Evolutionary conservation across 2,329 filamentous ascomycete species (phyloP), one percentile per base, ranked within the genome.

Genomic region (Monosporascus sp.): DNA sequence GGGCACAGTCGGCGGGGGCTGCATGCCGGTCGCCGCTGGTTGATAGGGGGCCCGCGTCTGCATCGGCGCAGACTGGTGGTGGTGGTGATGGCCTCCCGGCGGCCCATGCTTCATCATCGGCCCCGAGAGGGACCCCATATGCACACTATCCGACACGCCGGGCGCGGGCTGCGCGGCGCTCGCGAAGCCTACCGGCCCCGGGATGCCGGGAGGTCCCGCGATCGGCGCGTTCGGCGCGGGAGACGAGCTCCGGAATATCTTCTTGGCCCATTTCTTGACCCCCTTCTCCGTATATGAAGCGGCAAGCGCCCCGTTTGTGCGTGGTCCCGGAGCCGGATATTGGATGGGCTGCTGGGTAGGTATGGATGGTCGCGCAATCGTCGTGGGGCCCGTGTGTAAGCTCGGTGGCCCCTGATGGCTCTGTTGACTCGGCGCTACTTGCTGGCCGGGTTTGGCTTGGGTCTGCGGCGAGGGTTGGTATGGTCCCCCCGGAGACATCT

Each of bases 251-350:
- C 64, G 55, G 57, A 58, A 63, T 22, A 63, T 58, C 48, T 66
- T 66, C 53, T 64, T 66, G 3, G 60, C 64, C 64, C 63, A 67
- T 56, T 67, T 66, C 58, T 66, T 68, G 55, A 67, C 53, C 7
- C 61, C 61, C 46, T 65, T 66, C 2, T 63, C 63, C 51, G 59
- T 63, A 24, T 58, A 61, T 1, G 58, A 51, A 17, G 65, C 37
- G 11, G 58, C 58, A 5, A 57, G 53, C 4, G 58, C 43, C 18
- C 43, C 43, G 20, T 46, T 46, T 18, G 14, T 15, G n/a, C 18
- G 20, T 44, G 20, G 20, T 7, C n/a, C 41, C 3, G 5, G 41
- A 44, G 2, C 2, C 2, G 14, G 20, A 24, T 44, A 44, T 41
- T 41, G 38, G 38, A 18, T 6, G 14, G 43, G 22, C 22, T 46